Percentiles rank a stretch among this genome's conserved stretches.
Evolutionary conservation across 169 alveolate genomes (phyloP).

Genomic region (Cryptosporidium viatorum): DNA sequence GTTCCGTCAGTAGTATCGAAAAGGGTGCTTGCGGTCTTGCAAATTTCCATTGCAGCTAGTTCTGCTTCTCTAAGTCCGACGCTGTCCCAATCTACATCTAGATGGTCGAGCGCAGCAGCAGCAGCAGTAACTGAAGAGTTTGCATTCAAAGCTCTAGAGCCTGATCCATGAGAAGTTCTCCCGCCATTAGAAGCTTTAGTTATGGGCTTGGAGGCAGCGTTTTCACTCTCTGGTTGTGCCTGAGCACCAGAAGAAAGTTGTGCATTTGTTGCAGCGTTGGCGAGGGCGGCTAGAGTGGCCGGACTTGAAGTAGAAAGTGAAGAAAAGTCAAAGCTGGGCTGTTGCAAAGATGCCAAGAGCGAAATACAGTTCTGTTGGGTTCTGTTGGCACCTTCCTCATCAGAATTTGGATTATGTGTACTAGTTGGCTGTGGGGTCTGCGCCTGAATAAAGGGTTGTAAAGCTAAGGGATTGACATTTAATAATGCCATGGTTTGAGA

Average conservation of each 20-base stretch:
- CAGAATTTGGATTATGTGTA: neutral
- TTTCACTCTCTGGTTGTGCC: conserved; percentile 14
- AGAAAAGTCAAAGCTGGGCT: conserved; percentile 36
- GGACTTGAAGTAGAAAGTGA: conserved; percentile 44
- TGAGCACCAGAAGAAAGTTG: neutral
- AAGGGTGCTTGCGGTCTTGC: conserved; percentile 66
- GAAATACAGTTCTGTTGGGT: conserved; percentile 50
- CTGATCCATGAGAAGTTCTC: conserved; percentile 3
- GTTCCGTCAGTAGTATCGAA: conserved; percentile 74
- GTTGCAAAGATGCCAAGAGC: conserved; percentile 46
- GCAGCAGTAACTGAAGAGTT: conserved; percentile 73
- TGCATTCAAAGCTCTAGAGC: conserved; percentile 33
- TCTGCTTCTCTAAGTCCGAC: conserved; percentile 73
- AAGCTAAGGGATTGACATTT: conserved; percentile 1
- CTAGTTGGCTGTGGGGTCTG: neutral
- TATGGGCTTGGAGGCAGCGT: neutral
- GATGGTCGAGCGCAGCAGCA: conserved; percentile 72
- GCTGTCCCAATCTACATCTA: conserved; percentile 74
- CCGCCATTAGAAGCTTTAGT: neutral
- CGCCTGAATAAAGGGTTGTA: conserved; percentile 36
- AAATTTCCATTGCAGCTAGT: conserved; percentile 72
- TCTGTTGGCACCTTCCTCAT: conserved; percentile 24
- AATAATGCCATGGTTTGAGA: conserved; percentile 46
- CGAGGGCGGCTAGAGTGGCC: conserved; percentile 48
- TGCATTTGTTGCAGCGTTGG: conserved; percentile 32